Conservation (phyloP, 2,329 filamentous ascomycete species). For the Phoma sp. region DNA sequence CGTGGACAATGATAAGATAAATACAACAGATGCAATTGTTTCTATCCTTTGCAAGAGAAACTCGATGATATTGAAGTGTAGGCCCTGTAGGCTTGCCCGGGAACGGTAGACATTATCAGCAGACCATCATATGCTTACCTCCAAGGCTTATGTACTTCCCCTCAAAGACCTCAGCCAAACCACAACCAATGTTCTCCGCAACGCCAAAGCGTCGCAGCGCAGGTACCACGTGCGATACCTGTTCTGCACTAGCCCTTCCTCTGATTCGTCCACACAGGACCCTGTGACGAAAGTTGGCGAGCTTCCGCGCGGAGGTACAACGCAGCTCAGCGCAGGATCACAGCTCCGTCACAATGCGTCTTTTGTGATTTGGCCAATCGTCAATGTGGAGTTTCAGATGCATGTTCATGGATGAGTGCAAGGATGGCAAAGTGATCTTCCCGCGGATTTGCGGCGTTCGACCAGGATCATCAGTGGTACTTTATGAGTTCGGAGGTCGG, state of each 20-base stretch:
- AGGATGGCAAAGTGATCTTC: background rate
- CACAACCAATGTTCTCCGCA: slow-evolving; percentile 11
- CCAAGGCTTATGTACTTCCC: slow-evolving; percentile 9
- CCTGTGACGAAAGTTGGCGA: slow-evolving; percentile 13
- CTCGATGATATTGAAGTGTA: background rate
- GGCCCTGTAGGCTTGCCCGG: no score
- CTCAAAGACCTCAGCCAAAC: slow-evolving; percentile 1
- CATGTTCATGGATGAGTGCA: background rate
- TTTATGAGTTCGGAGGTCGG: no score
- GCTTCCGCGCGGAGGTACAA: slow-evolving; percentile 4
- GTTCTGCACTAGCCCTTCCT: slow-evolving; percentile 2
- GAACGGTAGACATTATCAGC: background rate
- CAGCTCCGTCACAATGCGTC: slow-evolving; percentile 15
- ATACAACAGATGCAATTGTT: background rate
- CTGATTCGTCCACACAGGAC: slow-evolving; percentile 3
- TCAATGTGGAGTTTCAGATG: background rate
- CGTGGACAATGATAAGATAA: slow-evolving; percentile 12
- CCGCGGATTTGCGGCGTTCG: slow-evolving; percentile 4
- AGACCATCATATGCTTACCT: background rate
- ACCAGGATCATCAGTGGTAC: slow-evolving; percentile 1
- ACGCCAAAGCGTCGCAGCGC: slow-evolving; percentile 16
- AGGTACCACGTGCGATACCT: slow-evolving; percentile 15
- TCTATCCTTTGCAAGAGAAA: background rate
- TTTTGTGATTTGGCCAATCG: slow-evolving; percentile 4
- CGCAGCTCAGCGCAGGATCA: slow-evolving; percentile 13